Conservation (phyloP, 768 basidiomycete species). For the Pisolithus albus region DNA sequence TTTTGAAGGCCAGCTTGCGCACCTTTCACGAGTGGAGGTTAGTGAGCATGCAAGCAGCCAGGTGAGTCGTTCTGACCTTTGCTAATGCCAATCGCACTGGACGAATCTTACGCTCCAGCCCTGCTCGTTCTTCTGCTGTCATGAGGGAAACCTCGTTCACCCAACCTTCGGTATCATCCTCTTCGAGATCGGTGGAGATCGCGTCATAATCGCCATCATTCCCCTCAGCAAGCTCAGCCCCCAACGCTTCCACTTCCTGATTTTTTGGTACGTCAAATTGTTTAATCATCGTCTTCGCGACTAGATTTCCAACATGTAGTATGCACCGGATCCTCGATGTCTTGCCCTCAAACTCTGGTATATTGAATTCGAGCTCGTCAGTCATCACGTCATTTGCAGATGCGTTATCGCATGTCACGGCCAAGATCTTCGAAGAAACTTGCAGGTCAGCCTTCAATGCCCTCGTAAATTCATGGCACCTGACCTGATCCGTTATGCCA, state of each 20-base stretch:
- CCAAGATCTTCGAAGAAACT: too few species aligned
- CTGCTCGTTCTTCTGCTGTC: slow-evolving; percentile 3
- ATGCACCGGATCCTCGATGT: not conserved
- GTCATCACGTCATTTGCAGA: too few species aligned
- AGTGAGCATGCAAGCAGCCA: slow-evolving; percentile 5
- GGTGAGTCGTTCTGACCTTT: not conserved
- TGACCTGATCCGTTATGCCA: slow-evolving; percentile 29
- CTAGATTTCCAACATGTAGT: not conserved
- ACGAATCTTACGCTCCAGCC: too few species aligned
- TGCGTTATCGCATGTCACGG: too few species aligned
- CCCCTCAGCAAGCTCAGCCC: too few species aligned
- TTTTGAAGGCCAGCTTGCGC: slow-evolving; percentile 10
- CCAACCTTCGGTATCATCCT: slow-evolving; percentile 11
- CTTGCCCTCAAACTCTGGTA: not conserved
- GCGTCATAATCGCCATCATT: too few species aligned
- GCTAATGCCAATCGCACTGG: too few species aligned
- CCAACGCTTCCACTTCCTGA: too few species aligned
- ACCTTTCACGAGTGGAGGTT: slow-evolving; percentile 10
- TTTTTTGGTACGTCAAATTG: too few species aligned
- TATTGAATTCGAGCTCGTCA: too few species aligned
- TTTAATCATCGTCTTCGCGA: not conserved
- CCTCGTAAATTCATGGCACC: not conserved
- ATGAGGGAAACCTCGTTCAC: slow-evolving; percentile 10
- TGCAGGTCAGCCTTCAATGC: not conserved
- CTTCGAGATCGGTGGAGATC: not conserved